Evolutionary conservation across 2,329 filamentous ascomycete genomes (phyloP).

Genomic region (Botryotinia narcissicola): DNA sequence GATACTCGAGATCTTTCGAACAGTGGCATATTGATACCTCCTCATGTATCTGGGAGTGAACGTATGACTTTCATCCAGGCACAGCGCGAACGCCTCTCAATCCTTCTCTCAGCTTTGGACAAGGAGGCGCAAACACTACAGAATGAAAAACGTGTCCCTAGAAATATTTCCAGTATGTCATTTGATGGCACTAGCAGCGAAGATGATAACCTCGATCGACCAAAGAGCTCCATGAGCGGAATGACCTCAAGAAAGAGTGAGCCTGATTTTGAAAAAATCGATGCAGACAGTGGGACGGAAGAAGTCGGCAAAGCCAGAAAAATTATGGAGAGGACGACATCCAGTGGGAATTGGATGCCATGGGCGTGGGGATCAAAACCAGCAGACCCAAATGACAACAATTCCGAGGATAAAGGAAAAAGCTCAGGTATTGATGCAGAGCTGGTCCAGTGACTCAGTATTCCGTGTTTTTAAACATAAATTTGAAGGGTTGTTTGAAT

Average conservation of each 20-base stretch:
- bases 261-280: slow-evolving; percentile 84
- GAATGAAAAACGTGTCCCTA: slow-evolving; percentile 31
- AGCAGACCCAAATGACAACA: slow-evolving; percentile 19
- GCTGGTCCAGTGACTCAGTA: background rate
- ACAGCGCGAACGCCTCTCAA: slow-evolving; percentile 74
- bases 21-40: slow-evolving; percentile 67
- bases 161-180: slow-evolving; percentile 30
- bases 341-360: slow-evolving; percentile 48
- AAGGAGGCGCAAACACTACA: slow-evolving; percentile 68
- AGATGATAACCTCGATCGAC: slow-evolving; percentile 33
- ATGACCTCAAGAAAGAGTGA: slow-evolving; percentile 83
- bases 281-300: slow-evolving; percentile 66
- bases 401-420: slow-evolving; percentile 25
- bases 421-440: slow-evolving; percentile 29
- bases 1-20: slow-evolving; percentile 47
- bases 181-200: slow-evolving; percentile 37
- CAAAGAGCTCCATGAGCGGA: slow-evolving; percentile 44
- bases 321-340: slow-evolving; percentile 36
- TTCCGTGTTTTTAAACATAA: background rate
- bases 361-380: slow-evolving; percentile 45
- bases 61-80: slow-evolving; percentile 71
- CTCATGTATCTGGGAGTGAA: slow-evolving; percentile 64
- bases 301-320: slow-evolving; percentile 43
- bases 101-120: slow-evolving; percentile 75
- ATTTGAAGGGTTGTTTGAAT: slow-evolving; percentile 1